Base-by-base conservation (phyloP, 2,329 filamentous ascomycete species). In the Fusarium sp. region DNA sequence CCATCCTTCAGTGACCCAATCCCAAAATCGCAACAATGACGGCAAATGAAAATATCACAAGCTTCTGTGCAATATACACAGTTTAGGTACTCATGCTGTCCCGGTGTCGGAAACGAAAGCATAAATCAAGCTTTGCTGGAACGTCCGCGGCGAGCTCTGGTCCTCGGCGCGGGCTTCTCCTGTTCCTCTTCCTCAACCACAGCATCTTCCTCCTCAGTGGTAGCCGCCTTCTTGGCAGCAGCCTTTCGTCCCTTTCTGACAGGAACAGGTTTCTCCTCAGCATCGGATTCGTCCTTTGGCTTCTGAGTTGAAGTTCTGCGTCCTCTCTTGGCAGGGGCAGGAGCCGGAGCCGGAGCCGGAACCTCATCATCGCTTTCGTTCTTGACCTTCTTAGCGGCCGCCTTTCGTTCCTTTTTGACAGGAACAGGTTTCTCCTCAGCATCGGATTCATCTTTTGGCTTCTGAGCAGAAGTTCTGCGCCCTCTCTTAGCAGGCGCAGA, bases 101-200 rank as follows among this genome's bases (percentile, higher is more conserved):
- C 45, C 36, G 18, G 17, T 35, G 42, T 35, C 42, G 14, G 54
- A 30, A 24, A 35, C 2, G 47, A 30, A 14, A 26, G 8, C 28
- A 5, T 70, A 15, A 73, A 26, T 70, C 20, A 75, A 35, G 28
- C 69, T 75, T 78, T 80, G 71, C 76, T 73, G 56, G 78, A 63
- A 30, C 80, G 79, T 47, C 78, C 76, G 22, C 79, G 74, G 47
- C 76, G 74, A 36, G 53, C 59, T 59, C 66, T 74, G 48, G 79
- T 71, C 76, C 81, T 84, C 18, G 81, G 75, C 10, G 76, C 81
- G 36, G 81, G 74, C 75, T 84, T 79, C 56, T 79, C 70, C 38
- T 75, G 70, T 38, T 54, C 69, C 18, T 65, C 45, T 26, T 72
- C 63, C 36, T 75, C 72, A 24, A 53, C 68, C 24, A 51, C 66